Percentiles rank a stretch among this genome's conserved stretches.
Evolutionary conservation across 257 asterid genomes (phyloP).

Genomic region (Solanum rostratum): DNA sequence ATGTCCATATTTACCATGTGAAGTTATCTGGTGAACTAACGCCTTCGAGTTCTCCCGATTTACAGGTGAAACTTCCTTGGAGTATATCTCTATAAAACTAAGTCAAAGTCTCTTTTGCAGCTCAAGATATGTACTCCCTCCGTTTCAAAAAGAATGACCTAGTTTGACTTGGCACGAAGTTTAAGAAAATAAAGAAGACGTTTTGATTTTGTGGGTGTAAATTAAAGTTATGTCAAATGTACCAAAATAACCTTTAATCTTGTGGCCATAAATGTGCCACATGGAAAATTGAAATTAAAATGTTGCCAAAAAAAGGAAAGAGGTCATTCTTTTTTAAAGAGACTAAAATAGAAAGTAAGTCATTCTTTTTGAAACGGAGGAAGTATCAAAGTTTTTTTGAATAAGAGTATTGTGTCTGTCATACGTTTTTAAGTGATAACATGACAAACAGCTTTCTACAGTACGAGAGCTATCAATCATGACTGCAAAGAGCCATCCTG

Average conservation of each 20-base stretch:
- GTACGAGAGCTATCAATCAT: conserved; percentile 99
- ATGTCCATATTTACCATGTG: conserved; percentile 89
- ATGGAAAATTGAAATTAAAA: too few relatives aligned
- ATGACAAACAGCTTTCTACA: conserved; percentile 99
- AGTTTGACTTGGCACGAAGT: too few relatives aligned
- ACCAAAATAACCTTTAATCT: too few relatives aligned
- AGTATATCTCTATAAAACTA: background rate
- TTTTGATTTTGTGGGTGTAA: too few relatives aligned
- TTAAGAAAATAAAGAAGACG: too few relatives aligned
- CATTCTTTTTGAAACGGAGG: too few relatives aligned
- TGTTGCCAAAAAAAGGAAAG: too few relatives aligned
- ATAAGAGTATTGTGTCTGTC: conserved; percentile 23
- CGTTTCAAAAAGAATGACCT: too few relatives aligned
- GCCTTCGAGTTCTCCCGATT: conserved; percentile 73
- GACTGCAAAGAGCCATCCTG: conserved; percentile 99
- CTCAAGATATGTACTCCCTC: background rate
- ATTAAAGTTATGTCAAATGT: too few relatives aligned
- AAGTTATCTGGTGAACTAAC: conserved; percentile 85
- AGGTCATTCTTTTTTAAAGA: too few relatives aligned
- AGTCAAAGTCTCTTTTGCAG: background rate
- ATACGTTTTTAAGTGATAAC: conserved; percentile 86
- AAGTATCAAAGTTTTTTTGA: conserved; percentile 6
- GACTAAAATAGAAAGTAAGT: too few relatives aligned
- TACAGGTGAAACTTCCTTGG: conserved; percentile 52
- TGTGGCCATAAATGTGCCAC: too few relatives aligned